phyloP scores from a whole-genome alignment of 257 asterid species.

The Lycium barbarum region DNA sequence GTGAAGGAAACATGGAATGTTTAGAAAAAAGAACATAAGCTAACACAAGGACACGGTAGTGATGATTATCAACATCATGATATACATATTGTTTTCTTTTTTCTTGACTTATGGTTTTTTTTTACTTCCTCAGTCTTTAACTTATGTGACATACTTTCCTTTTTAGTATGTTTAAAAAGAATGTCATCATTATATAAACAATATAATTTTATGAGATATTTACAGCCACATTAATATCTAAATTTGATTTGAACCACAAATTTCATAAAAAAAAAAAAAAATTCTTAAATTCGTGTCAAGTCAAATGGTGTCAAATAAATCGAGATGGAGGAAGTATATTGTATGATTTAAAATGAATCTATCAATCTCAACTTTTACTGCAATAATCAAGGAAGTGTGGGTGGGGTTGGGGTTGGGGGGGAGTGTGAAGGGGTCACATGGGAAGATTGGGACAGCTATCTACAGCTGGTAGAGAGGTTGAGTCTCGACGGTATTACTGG shows the following conservation, averaged over 20 bases:
- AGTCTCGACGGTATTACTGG: constrained; percentile 78
- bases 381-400: neutral
- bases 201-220: no score
- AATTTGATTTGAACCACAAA: no score
- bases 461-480: constrained; percentile 76
- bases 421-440: constrained; percentile 69
- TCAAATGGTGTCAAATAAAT: no score
- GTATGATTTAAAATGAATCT: constrained; percentile 27
- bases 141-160: no score
- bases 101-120: neutral
- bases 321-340: neutral
- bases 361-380: neutral
- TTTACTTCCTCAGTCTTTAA: no score
- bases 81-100: neutral
- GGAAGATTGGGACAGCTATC: constrained; percentile 86
- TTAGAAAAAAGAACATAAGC: neutral
- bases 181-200: no score
- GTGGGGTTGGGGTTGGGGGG: neutral
- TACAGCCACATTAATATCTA: no score
- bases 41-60: constrained; percentile 23
- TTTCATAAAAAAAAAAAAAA: no score
- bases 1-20: constrained; percentile 10
- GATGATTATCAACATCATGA: constrained; percentile 13
- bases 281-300: no score
- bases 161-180: no score